phyloP scores from a whole-genome alignment of 2,329 filamentous ascomycete genomes.

The Daldinia sp. region DNA sequence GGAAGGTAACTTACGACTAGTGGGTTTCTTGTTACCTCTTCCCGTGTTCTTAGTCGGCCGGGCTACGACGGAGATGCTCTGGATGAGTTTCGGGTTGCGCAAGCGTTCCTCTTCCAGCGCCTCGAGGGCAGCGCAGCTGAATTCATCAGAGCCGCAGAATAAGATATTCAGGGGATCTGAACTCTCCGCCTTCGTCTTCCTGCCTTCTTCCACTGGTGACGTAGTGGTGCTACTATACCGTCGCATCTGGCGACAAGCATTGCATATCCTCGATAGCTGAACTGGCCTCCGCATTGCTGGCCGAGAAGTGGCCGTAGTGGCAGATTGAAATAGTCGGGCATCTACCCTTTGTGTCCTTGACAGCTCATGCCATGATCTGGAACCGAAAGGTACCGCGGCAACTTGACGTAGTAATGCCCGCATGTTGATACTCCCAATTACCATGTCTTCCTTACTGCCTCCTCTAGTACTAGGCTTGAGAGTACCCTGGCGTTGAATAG shows the following conservation, averaged over 20 bases:
- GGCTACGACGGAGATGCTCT: constrained; percentile 87
- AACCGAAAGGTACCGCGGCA: constrained; percentile 10
- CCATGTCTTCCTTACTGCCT: neutral
- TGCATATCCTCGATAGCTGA: neutral
- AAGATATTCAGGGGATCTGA: constrained; percentile 81
- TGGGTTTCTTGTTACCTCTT: constrained; percentile 76
- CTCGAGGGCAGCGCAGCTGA: constrained; percentile 82
- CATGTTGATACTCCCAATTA: constrained; percentile 10
- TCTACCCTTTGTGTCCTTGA: neutral
- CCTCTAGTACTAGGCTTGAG: neutral
- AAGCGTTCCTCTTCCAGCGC: constrained; percentile 74
- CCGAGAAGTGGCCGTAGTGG: neutral
- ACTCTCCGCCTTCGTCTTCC: constrained; percentile 15
- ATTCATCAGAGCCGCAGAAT: constrained; percentile 93
- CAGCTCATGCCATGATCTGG: constrained; percentile 9
- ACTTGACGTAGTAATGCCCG: constrained; percentile 10
- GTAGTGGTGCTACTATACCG: constrained; percentile 5
- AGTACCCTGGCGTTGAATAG: neutral
- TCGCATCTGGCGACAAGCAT: constrained; percentile 14
- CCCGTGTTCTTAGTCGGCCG: constrained; percentile 83
- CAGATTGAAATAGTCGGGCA: neutral
- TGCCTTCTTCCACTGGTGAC: neutral
- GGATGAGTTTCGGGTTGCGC: constrained; percentile 66
- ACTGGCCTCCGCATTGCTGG: neutral
- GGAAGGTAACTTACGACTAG: constrained; percentile 66